A percentile compares a stretch with the other conserved stretches of the same genome.
These are phyloP conservation scores for Penicillium aurantiogriseum DNA, from an alignment of 2,329 filamentous ascomycete genomes.

Conservation along the genomic window DNA sequence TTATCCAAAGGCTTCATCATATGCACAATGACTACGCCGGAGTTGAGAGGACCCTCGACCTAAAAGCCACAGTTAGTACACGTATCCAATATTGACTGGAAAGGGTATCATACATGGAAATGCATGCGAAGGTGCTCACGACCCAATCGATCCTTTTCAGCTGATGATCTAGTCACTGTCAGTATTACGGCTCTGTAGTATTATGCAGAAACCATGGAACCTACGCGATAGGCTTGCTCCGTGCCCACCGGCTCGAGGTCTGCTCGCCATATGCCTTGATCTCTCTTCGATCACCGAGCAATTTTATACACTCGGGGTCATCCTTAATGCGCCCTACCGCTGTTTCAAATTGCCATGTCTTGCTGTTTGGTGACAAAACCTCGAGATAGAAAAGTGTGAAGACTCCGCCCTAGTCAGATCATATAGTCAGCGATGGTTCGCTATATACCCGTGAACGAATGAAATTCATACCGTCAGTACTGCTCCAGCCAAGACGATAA, in stretches of 20 bases:
- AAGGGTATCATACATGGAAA: conserved; percentile 64
- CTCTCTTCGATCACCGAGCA: conserved; percentile 72
- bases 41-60: conserved; percentile 74
- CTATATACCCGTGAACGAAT: not conserved
- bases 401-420: conserved; percentile 63
- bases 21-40: conserved; percentile 73
- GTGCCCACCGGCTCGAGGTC: conserved; percentile 77
- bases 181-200: not conserved
- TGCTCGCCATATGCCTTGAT: conserved; percentile 80
- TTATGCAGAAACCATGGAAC: conserved; percentile 10
- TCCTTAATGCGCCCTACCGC: conserved; percentile 75
- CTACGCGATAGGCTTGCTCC: conserved; percentile 57
- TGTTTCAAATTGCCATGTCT: conserved; percentile 83
- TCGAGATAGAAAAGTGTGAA: conserved; percentile 76
- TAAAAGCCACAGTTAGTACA: conserved; percentile 36
- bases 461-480: conserved; percentile 64
- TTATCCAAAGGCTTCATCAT: conserved; percentile 67
- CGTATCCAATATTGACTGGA: not conserved
- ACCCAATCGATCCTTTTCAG: conserved; percentile 69
- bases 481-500: conserved; percentile 71
- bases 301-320: conserved; percentile 66
- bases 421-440: not conserved
- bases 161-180: conserved; percentile 54
- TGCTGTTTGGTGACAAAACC: conserved; percentile 80
- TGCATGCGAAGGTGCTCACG: conserved; percentile 80